phyloP scores from a whole-genome alignment of 257 asterid genomes.

The Forsythia suspensa region DNA sequence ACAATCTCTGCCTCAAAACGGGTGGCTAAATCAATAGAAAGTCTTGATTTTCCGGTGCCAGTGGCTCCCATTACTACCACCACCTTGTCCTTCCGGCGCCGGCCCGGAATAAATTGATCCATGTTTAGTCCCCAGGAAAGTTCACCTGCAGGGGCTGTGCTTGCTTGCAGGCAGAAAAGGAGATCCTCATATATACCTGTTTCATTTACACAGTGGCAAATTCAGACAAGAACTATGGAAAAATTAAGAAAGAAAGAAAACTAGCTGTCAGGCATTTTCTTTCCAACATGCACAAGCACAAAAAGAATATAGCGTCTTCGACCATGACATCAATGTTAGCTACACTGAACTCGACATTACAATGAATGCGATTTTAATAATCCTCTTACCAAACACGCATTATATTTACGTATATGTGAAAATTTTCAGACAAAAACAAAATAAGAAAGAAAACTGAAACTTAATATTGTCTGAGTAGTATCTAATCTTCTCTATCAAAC shows the following conservation, averaged over 20 bases:
- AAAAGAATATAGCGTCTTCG: too few relatives aligned
- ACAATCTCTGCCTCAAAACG: conserved; percentile 66
- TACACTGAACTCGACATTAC: too few relatives aligned
- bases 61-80: conserved; percentile 82
- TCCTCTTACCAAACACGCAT: too few relatives aligned
- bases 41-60: conserved; percentile 83
- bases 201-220: conserved; percentile 8
- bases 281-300: neutral
- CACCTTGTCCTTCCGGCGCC: conserved; percentile 66
- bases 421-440: too few relatives aligned
- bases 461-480: neutral
- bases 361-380: too few relatives aligned
- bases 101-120: conserved; percentile 44
- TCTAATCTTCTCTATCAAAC: neutral
- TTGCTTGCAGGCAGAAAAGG: conserved; percentile 49
- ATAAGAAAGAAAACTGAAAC: too few relatives aligned
- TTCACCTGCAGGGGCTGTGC: conserved; percentile 41
- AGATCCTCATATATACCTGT: conserved; percentile 30
- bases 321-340: too few relatives aligned
- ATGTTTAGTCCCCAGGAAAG: conserved; percentile 57
- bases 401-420: too few relatives aligned
- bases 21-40: conserved; percentile 73
- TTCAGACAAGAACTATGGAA: neutral
- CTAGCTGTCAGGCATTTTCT: neutral
- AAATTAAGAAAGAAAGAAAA: neutral